phyloP scores from a whole-genome alignment of 306 rosid species.

The Gynostemma pentaphyllum region DNA sequence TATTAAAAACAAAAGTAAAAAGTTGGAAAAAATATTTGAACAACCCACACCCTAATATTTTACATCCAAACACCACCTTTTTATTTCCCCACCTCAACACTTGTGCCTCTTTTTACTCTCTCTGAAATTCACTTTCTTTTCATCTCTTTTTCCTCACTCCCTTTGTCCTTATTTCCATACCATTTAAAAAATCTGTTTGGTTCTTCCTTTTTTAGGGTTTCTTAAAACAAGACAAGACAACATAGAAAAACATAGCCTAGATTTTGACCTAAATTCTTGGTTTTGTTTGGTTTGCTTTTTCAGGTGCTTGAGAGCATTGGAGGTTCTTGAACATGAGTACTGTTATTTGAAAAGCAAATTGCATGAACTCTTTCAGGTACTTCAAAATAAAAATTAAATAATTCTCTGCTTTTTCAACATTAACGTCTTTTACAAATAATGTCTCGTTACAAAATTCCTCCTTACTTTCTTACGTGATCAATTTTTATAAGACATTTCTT shows the following conservation, averaged over 20 bases:
- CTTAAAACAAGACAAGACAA: not conserved
- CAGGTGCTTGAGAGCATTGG: conserved; percentile 85
- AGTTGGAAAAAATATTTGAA: too few relatives aligned
- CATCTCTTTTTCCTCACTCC: not conserved
- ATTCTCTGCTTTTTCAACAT: too few relatives aligned
- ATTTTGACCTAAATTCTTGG: not conserved
- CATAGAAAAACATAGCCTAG: not conserved
- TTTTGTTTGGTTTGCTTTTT: not conserved
- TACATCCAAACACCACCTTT: not conserved
- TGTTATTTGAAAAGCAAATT: conserved; percentile 89
- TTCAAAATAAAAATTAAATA: too few relatives aligned
- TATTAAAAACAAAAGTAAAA: too few relatives aligned
- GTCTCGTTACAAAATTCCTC: too few relatives aligned
- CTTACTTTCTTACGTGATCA: too few relatives aligned
- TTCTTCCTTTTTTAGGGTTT: not conserved
- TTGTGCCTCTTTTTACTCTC: not conserved
- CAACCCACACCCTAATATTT: too few relatives aligned
- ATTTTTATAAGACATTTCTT: too few relatives aligned
- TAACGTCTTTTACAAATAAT: too few relatives aligned
- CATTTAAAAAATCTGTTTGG: not conserved
- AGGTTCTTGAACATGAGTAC: conserved; percentile 79
- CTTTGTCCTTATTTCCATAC: not conserved
- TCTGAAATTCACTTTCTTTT: not conserved
- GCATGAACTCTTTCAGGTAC: conserved; percentile 87
- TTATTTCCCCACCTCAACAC: conserved; percentile 9